Percentiles rank a stretch among this genome's conserved stretches.
phyloP scores from a whole-genome alignment of 768 basidiomycete genomes.

The Amanita molliuscula region DNA sequence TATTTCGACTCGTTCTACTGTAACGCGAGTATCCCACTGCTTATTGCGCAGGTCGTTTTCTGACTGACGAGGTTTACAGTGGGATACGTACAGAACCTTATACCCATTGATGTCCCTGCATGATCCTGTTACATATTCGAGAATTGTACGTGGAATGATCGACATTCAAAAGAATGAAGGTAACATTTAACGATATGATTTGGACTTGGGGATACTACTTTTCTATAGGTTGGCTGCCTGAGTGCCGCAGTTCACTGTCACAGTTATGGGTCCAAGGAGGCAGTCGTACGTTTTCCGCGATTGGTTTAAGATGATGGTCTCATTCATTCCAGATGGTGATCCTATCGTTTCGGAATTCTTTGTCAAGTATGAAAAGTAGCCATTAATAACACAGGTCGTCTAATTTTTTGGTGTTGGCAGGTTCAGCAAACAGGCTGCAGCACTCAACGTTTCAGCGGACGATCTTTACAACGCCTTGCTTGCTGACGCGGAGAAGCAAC shows the following conservation, averaged over 20 bases:
- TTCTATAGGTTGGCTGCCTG: conserved; percentile 50
- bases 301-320: neutral
- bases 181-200: conserved; percentile 8
- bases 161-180: conserved; percentile 62
- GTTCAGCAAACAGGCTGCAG: conserved; percentile 37
- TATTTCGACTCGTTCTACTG: conserved; percentile 64
- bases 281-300: conserved; percentile 35
- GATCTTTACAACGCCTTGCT: conserved; percentile 48
- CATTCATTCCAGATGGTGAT: conserved; percentile 36
- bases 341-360: conserved; percentile 57
- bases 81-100: conserved; percentile 58
- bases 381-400: neutral
- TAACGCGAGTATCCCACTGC: conserved; percentile 31
- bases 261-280: conserved; percentile 50
- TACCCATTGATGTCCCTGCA: conserved; percentile 57
- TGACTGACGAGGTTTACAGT: conserved; percentile 20
- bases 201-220: neutral
- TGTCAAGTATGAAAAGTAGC: conserved; percentile 29
- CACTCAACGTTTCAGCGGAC: conserved; percentile 34
- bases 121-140: conserved; percentile 47
- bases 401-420: conserved; percentile 19
- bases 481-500: conserved; percentile 47
- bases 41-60: neutral
- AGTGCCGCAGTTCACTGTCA: conserved; percentile 47
- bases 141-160: conserved; percentile 54